Evolutionary conservation across 495 filamentous ascomycete genomes (phyloP).

Genomic region (Hypoxylon fuscum): DNA sequence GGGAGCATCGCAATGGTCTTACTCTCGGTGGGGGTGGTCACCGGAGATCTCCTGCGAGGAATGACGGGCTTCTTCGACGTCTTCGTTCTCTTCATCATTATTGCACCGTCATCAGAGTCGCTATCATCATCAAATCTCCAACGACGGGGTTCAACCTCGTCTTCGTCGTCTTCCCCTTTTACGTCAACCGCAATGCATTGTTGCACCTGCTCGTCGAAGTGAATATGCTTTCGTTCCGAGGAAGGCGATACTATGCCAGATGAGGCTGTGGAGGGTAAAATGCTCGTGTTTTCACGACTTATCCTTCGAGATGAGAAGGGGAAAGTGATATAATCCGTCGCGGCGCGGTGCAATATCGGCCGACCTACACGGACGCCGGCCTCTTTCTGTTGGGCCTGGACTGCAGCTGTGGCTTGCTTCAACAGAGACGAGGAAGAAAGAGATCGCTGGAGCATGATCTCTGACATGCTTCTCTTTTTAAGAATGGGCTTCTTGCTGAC

Average conservation of each 20-base stretch:
- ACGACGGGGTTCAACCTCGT: constrained; percentile 56
- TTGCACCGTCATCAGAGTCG: constrained; percentile 76
- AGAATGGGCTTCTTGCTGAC: constrained; percentile 88
- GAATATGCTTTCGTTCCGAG: constrained; percentile 81
- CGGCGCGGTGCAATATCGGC: constrained; percentile 61
- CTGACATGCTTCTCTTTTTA: constrained; percentile 96
- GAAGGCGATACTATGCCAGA: constrained; percentile 74
- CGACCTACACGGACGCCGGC: constrained; percentile 50
- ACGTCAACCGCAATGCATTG: constrained; percentile 95
- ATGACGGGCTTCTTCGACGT: constrained; percentile 52
- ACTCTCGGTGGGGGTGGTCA: constrained; percentile 69
- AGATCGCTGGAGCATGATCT: constrained; percentile 92
- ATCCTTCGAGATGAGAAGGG: constrained; percentile 64
- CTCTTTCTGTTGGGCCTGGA: constrained; percentile 85
- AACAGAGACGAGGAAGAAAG: constrained; percentile 89
- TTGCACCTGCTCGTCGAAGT: constrained; percentile 94
- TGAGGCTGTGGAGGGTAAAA: constrained; percentile 65
- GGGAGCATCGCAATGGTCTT: constrained; percentile 94
- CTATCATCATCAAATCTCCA: constrained; percentile 63
- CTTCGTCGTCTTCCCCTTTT: constrained; percentile 76
- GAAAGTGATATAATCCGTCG: constrained; percentile 72
- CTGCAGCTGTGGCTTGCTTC: constrained; percentile 90
- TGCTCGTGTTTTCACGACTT: constrained; percentile 66
- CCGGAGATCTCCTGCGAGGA: constrained; percentile 49
- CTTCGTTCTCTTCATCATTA: constrained; percentile 81